Conservation (phyloP, 345 rosid species). For the Salix koriyanagi region DNA sequence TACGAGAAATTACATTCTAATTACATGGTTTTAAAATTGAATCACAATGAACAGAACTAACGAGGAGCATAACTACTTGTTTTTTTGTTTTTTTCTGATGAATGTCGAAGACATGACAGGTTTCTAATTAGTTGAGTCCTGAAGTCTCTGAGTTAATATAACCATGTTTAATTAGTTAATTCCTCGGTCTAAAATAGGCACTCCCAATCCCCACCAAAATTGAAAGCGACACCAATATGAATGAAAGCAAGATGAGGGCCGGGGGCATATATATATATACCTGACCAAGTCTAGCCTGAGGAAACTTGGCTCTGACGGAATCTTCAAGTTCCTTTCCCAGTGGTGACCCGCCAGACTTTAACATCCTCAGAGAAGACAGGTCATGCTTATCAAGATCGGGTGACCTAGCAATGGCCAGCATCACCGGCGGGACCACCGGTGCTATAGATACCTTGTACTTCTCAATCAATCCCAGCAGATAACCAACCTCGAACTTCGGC, state of each 20-base stretch:
- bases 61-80: too few species aligned
- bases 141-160: too few species aligned
- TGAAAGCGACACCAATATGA: too few species aligned
- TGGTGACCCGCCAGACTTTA: slow-evolving; percentile 87
- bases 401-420: slow-evolving; percentile 65
- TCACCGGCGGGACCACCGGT: slow-evolving; percentile 80
- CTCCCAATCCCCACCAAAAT: too few species aligned
- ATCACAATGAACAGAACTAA: too few species aligned
- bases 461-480: slow-evolving; percentile 52
- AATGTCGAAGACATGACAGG: too few species aligned
- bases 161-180: too few species aligned
- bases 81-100: too few species aligned
- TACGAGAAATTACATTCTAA: too few species aligned
- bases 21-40: too few species aligned
- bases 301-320: slow-evolving; percentile 59
- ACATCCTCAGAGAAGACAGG: slow-evolving; percentile 57
- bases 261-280: slow-evolving; percentile 22
- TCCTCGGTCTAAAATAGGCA: too few species aligned
- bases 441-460: slow-evolving; percentile 63
- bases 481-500: slow-evolving; percentile 68
- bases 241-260: neutral
- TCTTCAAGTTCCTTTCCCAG: slow-evolving; percentile 91
- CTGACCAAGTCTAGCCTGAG: slow-evolving; percentile 86
- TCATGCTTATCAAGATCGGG: slow-evolving; percentile 63
- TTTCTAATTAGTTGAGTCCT: too few species aligned